phyloP scores from a whole-genome alignment of 1,284 basidiomycete genomes.

The Trametes hirsuta region DNA sequence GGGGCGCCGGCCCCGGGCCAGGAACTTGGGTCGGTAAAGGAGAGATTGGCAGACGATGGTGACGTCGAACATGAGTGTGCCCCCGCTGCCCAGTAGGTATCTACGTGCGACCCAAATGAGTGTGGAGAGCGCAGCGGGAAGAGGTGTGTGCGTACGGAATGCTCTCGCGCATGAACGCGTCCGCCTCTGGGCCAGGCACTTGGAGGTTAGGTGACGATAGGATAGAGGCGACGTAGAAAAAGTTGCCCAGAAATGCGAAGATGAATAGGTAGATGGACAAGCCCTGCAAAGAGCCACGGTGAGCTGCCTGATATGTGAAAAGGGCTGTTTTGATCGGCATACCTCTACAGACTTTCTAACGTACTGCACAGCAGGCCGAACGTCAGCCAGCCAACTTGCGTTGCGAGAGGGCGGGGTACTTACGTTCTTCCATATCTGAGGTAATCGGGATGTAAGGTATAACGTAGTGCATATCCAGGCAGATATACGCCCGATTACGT shows the following conservation, averaged over 20 bases:
- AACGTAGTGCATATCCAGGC: conserved; percentile 92
- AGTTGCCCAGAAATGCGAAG: conserved; percentile 90
- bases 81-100: conserved; percentile 85
- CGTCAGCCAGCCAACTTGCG: neutral
- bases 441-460: conserved; percentile 89
- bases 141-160: conserved; percentile 62
- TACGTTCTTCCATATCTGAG: conserved; percentile 98
- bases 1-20: conserved; percentile 25
- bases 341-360: conserved; percentile 90
- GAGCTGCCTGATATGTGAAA: neutral
- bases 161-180: conserved; percentile 68
- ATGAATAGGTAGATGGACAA: conserved; percentile 92
- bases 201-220: conserved; percentile 63
- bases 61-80: conserved; percentile 89
- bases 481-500: conserved; percentile 82
- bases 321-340: conserved; percentile 3
- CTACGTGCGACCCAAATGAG: conserved; percentile 40
- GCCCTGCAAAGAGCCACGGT: conserved; percentile 51
- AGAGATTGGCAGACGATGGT: conserved; percentile 75
- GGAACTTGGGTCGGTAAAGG: conserved; percentile 44
- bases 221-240: conserved; percentile 88
- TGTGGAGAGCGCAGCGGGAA: conserved; percentile 9
- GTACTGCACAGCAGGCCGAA: conserved; percentile 53
- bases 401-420: conserved; percentile 37
- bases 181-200: conserved; percentile 56